Evolutionary conservation across 1,284 basidiomycete species (phyloP).

Genomic region (Inonotus hispidus): DNA sequence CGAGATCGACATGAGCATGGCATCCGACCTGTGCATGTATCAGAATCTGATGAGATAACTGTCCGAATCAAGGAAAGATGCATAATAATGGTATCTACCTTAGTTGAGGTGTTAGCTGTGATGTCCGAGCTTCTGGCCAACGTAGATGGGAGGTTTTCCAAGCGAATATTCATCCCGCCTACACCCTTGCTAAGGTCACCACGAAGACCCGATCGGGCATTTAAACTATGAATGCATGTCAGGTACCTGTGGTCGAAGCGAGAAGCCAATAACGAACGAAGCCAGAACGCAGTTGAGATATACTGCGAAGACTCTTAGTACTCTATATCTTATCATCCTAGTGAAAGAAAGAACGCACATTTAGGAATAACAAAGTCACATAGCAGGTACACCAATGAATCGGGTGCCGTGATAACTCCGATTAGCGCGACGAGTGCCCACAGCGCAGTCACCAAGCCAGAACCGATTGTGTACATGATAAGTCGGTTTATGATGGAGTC

Average conservation of each 20-base stretch:
- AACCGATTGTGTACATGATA: slow-evolving; percentile 7
- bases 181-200: background rate
- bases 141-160: background rate
- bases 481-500: slow-evolving; percentile 7
- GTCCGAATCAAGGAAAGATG: too few species aligned
- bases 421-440: slow-evolving; percentile 3
- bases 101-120: background rate
- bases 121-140: too few species aligned
- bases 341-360: background rate
- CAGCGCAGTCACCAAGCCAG: background rate
- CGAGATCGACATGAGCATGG: background rate
- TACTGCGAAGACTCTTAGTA: background rate
- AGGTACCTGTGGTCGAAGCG: background rate
- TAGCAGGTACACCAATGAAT: background rate
- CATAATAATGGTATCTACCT: background rate
- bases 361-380: background rate
- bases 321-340: too few species aligned
- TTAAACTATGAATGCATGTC: background rate
- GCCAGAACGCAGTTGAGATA: background rate
- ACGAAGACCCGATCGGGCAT: background rate
- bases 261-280: background rate
- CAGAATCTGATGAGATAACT: background rate
- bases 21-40: background rate
- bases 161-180: background rate
- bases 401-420: background rate